phyloP scores from a whole-genome alignment of 305 asterid species.

The Ajuga reptans region DNA sequence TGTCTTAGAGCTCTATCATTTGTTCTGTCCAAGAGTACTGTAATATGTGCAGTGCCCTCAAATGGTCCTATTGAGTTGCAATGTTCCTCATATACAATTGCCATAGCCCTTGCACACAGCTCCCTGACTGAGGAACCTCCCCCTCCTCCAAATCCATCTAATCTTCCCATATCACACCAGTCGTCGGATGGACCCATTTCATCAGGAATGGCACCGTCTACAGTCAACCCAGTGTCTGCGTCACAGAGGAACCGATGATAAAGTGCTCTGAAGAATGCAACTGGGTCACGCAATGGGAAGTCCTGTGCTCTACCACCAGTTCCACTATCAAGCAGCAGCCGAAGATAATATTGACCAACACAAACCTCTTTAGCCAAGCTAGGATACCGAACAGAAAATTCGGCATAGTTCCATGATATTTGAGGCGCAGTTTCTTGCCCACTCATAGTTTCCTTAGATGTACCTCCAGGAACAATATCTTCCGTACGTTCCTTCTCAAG shows the following conservation, averaged over 20 bases:
- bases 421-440: conserved; percentile 69
- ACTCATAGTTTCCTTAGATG: conserved; percentile 43
- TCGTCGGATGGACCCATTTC: conserved; percentile 97
- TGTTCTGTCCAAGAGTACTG: conserved; percentile 94
- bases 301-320: conserved; percentile 69
- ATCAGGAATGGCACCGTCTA: conserved; percentile 95
- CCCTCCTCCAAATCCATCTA: conserved; percentile 99
- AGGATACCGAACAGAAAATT: conserved; percentile 85
- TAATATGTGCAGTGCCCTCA: conserved; percentile 95
- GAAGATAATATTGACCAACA: conserved; percentile 96
- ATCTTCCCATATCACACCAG: conserved; percentile 99
- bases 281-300: conserved; percentile 95
- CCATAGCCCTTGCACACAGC: conserved; percentile 99
- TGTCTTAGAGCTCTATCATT: conserved; percentile 97
- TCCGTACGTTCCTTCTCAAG: conserved; percentile 93
- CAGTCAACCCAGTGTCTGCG: conserved; percentile 96
- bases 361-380: conserved; percentile 98
- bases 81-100: conserved; percentile 97
- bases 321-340: conserved; percentile 93
- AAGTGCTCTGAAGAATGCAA: conserved; percentile 93
- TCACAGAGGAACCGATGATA: conserved; percentile 94
- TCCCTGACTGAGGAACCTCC: conserved; percentile 98
- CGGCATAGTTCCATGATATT: conserved; percentile 94
- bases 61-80: conserved; percentile 67
- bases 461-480: conserved; percentile 84